These are phyloP conservation scores for Volutella citrinella DNA, from an alignment of 2,329 filamentous ascomycete species.

Conservation along the genomic window DNA sequence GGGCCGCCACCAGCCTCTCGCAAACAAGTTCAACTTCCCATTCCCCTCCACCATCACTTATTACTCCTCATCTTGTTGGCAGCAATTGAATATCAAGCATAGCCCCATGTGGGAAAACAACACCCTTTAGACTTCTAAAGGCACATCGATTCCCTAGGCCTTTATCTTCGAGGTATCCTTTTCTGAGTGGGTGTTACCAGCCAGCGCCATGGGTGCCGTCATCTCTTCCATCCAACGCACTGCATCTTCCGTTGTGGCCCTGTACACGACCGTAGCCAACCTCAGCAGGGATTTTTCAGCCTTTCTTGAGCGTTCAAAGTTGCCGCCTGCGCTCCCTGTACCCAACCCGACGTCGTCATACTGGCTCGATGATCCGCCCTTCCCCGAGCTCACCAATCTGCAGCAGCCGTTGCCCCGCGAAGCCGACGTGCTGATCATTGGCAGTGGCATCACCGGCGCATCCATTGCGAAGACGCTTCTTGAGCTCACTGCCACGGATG, in stretches of 20 bases:
- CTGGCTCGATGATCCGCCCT: conserved; percentile 44
- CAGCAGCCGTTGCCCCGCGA: conserved; percentile 31
- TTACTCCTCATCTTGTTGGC: too few species aligned
- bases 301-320: conserved; percentile 28
- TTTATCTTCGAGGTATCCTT: too few species aligned
- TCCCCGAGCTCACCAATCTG: conserved; percentile 37
- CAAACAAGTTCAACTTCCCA: neutral
- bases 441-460: conserved; percentile 52
- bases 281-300: conserved; percentile 26
- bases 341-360: conserved; percentile 41
- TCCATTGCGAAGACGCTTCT: conserved; percentile 26
- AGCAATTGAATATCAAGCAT: too few species aligned
- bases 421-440: conserved; percentile 50
- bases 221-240: conserved; percentile 26
- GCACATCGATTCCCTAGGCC: too few species aligned
- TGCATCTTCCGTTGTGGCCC: conserved; percentile 19
- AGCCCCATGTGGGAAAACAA: too few species aligned
- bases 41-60: conserved; percentile 16
- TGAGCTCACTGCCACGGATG: conserved; percentile 17
- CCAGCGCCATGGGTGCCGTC: conserved; percentile 35
- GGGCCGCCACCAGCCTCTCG: too few species aligned
- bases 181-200: too few species aligned
- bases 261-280: conserved; percentile 22
- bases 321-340: conserved; percentile 39
- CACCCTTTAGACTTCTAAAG: too few species aligned